phyloP scores from a whole-genome alignment of 352 stramenopile genomes.

The Globisporangium nagaii region DNA sequence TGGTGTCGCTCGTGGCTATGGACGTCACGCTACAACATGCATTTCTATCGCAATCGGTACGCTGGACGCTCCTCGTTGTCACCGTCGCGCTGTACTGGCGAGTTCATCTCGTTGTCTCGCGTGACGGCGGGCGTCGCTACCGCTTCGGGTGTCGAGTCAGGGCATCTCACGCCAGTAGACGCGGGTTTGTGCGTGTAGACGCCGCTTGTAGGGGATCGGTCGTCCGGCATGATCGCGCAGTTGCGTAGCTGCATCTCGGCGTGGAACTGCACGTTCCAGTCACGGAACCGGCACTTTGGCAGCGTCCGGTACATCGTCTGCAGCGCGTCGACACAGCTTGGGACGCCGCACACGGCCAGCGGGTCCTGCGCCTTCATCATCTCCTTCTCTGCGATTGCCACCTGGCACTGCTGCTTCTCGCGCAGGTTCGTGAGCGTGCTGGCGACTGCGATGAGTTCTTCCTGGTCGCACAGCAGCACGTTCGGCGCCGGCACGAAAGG shows the following conservation, averaged over 20 bases:
- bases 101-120: neutral
- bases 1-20: slow-evolving; percentile 2
- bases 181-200: neutral
- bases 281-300: slow-evolving; percentile 48
- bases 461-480: slow-evolving; percentile 36
- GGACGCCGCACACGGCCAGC: slow-evolving; percentile 27
- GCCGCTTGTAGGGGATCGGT: too few species aligned
- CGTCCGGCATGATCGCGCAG: slow-evolving; percentile 31
- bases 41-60: neutral
- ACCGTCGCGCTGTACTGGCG: neutral
- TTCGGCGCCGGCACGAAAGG: neutral
- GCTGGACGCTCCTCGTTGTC: neutral
- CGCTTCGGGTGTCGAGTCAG: neutral
- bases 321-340: slow-evolving; percentile 38
- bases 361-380: slow-evolving; percentile 31
- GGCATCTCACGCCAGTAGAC: neutral
- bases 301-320: slow-evolving; percentile 48
- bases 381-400: slow-evolving; percentile 31
- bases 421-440: slow-evolving; percentile 30
- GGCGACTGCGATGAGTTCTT: slow-evolving; percentile 27
- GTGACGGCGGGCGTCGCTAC: too few species aligned
- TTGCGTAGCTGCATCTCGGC: slow-evolving; percentile 39
- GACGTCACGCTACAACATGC: too few species aligned
- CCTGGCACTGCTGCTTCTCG: slow-evolving; percentile 43
- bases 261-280: slow-evolving; percentile 42